phyloP scores from a whole-genome alignment of 169 alveolate genomes.

The Prorocentrum cordatum region DNA sequence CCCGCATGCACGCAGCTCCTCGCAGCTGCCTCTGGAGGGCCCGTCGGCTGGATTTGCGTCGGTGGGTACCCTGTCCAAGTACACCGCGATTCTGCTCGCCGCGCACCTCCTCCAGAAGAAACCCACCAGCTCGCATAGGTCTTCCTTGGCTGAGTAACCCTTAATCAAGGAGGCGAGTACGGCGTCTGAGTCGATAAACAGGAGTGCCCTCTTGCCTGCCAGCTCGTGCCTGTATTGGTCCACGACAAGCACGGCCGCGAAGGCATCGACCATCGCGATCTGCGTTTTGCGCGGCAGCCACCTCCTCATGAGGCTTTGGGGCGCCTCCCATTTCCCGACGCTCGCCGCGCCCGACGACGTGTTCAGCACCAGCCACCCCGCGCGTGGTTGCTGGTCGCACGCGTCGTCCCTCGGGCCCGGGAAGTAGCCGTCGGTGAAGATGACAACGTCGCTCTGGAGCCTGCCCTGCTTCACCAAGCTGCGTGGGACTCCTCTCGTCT shows the following conservation, averaged over 20 bases:
- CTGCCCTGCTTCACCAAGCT: background rate
- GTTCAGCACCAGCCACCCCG: background rate
- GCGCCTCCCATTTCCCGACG: background rate
- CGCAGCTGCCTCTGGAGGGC: no score
- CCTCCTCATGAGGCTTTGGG: background rate
- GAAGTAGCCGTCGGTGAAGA: conserved; percentile 9
- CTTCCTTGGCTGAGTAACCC: background rate
- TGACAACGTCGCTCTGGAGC: background rate
- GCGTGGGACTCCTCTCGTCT: background rate
- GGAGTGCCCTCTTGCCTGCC: background rate
- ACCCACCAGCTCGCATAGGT: background rate
- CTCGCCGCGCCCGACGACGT: background rate
- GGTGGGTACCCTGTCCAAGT: background rate
- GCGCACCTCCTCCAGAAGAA: background rate
- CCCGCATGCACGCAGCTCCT: no score
- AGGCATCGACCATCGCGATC: background rate
- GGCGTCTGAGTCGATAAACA: background rate
- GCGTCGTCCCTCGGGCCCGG: background rate
- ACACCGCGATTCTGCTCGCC: background rate
- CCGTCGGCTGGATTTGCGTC: background rate
- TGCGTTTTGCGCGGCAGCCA: background rate
- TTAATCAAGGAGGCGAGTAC: background rate
- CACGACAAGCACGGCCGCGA: background rate
- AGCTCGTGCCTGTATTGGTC: background rate
- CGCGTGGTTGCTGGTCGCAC: background rate